phyloP scores from a whole-genome alignment of 495 filamentous ascomycete species.

The Tuber aestivum region DNA sequence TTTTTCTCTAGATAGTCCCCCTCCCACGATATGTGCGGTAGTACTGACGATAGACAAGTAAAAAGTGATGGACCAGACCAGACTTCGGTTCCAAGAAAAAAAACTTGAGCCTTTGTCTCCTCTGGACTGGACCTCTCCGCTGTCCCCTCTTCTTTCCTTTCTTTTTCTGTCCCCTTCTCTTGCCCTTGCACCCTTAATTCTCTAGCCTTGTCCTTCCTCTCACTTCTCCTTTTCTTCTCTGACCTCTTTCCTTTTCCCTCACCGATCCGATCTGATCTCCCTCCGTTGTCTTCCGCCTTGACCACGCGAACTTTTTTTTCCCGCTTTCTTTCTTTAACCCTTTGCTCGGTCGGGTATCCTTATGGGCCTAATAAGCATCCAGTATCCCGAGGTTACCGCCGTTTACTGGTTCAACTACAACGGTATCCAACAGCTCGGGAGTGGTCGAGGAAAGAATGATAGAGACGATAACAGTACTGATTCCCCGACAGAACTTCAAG shows the following conservation, averaged over 20 bases:
- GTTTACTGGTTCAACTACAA: conserved; percentile 10
- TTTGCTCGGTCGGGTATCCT: not conserved
- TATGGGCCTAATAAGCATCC: not conserved
- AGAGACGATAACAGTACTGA: conserved; percentile 17
- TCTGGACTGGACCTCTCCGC: not conserved
- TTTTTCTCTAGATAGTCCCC: conserved; percentile 5
- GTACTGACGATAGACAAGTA: not conserved
- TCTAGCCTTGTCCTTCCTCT: not conserved
- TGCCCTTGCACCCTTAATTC: conserved; percentile 1
- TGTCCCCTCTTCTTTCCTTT: conserved; percentile 9
- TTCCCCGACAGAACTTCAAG: conserved; percentile 21
- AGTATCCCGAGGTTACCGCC: not conserved
- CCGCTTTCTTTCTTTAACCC: not conserved
- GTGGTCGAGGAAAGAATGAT: conserved; percentile 11
- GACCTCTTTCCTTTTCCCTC: not conserved
- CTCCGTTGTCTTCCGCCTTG: not conserved
- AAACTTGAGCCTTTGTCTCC: not conserved
- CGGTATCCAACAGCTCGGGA: conserved; percentile 15
- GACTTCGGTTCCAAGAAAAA: not conserved
- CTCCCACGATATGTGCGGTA: not conserved
- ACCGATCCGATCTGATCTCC: not conserved
- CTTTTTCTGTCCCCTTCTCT: conserved; percentile 5
- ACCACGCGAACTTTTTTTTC: not conserved
- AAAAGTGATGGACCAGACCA: not conserved
- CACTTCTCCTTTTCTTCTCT: conserved; percentile 12